Base-by-base conservation (phyloP, 2,329 filamentous ascomycete species). In the Claviceps digitariae region DNA sequence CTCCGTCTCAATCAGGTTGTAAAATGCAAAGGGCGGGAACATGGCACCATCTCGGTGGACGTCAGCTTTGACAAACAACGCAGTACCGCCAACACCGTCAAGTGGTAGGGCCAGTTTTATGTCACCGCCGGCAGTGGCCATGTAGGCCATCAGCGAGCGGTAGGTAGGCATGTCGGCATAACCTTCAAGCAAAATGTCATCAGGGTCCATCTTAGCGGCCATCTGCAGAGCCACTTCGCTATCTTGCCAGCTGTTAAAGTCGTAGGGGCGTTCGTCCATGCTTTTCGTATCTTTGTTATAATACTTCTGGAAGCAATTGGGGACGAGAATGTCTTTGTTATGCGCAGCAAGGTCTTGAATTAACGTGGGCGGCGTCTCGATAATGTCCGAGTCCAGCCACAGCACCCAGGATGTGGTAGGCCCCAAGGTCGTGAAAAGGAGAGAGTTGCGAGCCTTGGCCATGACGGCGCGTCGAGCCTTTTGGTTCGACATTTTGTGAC, bases 201-300 rank as follows among this genome's bases (percentile, higher is more conserved):
- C 91, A 0, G 84, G 84, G 0, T 82, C 87, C 90, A 98, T 90
- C 62, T 82, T 82, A 12, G 77, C 72, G 2, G 80, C 90, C 57
- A 98, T 72, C 38, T 86, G 77, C 64, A 84, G 78, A 1, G 93
- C 91, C 2, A 78, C 84, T 1, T 84, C 78, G 64, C 87, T 95
- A 66, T 98, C 93, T 63, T 91, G 83, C 93, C 93, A 98, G 66
- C 87, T 95, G 73, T 98, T 98, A 76, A 84, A 97, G 71, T 98
- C 93, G 67, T 98, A 98, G 0, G 90, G 83, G 4, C 93, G 82
- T 64, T 91, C 82, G 45, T 83, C 81, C 73, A 81, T 79, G 58
- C 81, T 76, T 63, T 85, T 84, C 51, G 79, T 83, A 15, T 85
- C 77, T 1, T 74, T 62, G 57, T 96, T 84, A 48, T 78, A 79